A percentile compares a stretch with the other conserved stretches of the same genome.
Conservation (phyloP, 768 basidiomycete species). For the Russula compacta region DNA sequence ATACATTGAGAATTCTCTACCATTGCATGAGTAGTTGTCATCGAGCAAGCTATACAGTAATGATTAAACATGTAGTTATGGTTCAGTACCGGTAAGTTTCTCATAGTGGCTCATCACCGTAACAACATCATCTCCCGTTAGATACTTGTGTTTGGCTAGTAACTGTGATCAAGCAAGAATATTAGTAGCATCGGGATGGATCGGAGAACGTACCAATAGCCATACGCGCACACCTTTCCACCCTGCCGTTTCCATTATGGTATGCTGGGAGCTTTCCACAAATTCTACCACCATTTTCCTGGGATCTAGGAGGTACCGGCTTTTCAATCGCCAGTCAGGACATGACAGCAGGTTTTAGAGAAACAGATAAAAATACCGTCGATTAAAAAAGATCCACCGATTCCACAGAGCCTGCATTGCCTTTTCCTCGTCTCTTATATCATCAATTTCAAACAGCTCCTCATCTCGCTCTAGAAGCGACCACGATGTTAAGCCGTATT, state of each 20-base stretch:
- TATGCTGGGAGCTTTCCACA: not conserved
- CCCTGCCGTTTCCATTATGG: conserved; percentile 6
- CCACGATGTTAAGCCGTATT: conserved; percentile 62
- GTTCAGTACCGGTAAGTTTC: not conserved
- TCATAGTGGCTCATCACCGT: conserved; percentile 7
- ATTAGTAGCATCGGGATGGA: not conserved
- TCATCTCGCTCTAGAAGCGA: conserved; percentile 63
- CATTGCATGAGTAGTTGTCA: not conserved
- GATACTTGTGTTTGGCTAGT: conserved; percentile 13
- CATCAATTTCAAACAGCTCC: conserved; percentile 63
- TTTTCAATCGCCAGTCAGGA: not conserved
- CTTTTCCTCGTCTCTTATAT: conserved; percentile 67
- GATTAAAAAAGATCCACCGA: conserved; percentile 59
- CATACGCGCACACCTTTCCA: conserved; percentile 15
- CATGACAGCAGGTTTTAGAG: too few relatives aligned
- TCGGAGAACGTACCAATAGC: conserved; percentile 9
- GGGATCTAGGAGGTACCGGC: conserved; percentile 4
- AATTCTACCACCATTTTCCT: not conserved
- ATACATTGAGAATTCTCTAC: not conserved
- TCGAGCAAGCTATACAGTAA: not conserved
- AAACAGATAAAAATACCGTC: conserved; percentile 18
- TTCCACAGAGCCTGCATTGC: conserved; percentile 73
- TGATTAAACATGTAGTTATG: not conserved
- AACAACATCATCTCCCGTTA: conserved; percentile 14
- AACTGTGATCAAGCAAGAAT: not conserved